Evolutionary conservation across 2,329 filamentous ascomycete genomes (phyloP).

Genomic region (Alternaria sp.): DNA sequence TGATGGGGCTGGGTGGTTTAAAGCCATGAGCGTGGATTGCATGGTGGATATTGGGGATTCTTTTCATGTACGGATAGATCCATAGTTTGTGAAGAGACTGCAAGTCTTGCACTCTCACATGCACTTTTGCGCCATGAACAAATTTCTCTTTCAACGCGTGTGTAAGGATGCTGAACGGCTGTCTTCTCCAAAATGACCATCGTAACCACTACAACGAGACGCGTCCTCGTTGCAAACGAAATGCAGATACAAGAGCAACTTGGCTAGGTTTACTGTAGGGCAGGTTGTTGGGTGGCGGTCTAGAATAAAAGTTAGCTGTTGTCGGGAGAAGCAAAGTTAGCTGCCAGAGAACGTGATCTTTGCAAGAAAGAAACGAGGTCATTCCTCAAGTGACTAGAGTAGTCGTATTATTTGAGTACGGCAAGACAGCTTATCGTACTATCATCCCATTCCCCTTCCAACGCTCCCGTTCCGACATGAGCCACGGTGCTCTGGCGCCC

Average conservation of each 20-base stretch:
- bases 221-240: slow-evolving; percentile 22
- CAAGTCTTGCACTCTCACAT: too few species aligned
- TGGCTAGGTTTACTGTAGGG: background rate
- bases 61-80: too few species aligned
- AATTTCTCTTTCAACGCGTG: too few species aligned
- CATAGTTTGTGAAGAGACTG: too few species aligned
- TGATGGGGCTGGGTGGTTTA: background rate
- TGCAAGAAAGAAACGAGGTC: rapidly evolving
- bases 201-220: slow-evolving; percentile 22
- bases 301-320: background rate
- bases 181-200: slow-evolving; percentile 15
- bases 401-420: slow-evolving; percentile 3
- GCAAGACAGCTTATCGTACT: slow-evolving; percentile 8
- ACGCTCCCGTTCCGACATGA: background rate
- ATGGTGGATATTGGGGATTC: background rate
- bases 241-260: slow-evolving; percentile 17
- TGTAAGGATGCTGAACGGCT: too few species aligned
- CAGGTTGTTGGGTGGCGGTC: background rate
- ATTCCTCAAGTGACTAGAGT: background rate
- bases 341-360: background rate
- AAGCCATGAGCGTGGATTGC: background rate
- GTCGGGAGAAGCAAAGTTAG: background rate
- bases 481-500: background rate
- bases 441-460: background rate
- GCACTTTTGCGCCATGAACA: too few species aligned